These are phyloP conservation scores for Phoenix roebelenii DNA, from an alignment of 176 grass and related monocot genomes.

Conservation along the genomic window DNA sequence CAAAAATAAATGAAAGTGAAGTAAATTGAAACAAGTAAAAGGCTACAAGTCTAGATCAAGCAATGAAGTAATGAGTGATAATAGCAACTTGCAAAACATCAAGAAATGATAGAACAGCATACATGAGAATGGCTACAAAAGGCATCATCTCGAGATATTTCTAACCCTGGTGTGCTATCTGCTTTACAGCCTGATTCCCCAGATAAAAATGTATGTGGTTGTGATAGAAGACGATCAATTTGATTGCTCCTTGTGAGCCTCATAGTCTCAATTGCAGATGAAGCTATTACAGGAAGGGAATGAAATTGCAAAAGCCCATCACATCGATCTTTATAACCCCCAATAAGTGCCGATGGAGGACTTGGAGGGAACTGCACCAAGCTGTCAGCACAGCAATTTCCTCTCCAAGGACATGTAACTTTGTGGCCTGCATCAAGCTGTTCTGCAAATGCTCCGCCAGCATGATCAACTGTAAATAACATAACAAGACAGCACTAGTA, in stretches of 20 bases:
- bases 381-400: slow-evolving; percentile 85
- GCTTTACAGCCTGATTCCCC: slow-evolving; percentile 59
- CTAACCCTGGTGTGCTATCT: slow-evolving; percentile 43
- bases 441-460: slow-evolving; percentile 62
- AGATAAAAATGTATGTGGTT: slow-evolving; percentile 56
- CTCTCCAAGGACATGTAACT: slow-evolving; percentile 73
- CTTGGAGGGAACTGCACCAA: slow-evolving; percentile 82
- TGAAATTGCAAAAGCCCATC: slow-evolving; percentile 85
- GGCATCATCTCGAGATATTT: slow-evolving; percentile 42
- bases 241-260: slow-evolving; percentile 50
- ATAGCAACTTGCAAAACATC: not conserved
- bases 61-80: slow-evolving; percentile 13
- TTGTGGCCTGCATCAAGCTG: slow-evolving; percentile 68
- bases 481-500: slow-evolving; percentile 2
- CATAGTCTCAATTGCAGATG: slow-evolving; percentile 82
- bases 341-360: slow-evolving; percentile 53
- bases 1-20: slow-evolving; percentile 19
- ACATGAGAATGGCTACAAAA: slow-evolving; percentile 63
- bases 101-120: slow-evolving; percentile 21
- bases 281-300: slow-evolving; percentile 67
- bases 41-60: not conserved
- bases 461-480: slow-evolving; percentile 56
- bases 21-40: slow-evolving; percentile 18
- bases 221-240: slow-evolving; percentile 62
- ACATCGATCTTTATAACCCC: slow-evolving; percentile 85